Base-by-base conservation (phyloP, 345 rosid species). In the Populus euphratica region DNA sequence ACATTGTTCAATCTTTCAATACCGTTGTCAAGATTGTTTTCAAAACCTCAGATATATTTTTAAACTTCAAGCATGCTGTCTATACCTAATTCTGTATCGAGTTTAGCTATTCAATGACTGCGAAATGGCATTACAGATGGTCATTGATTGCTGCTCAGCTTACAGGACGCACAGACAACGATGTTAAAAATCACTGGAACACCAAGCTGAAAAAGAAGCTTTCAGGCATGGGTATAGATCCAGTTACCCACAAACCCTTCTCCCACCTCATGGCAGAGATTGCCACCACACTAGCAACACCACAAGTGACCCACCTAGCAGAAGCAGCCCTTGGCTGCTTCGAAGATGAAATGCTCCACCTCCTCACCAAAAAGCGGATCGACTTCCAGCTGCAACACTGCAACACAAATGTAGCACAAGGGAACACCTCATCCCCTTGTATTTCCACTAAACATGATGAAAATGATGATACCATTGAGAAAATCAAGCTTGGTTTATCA, bases 311-410 rank as follows among this genome's bases (percentile, higher is more conserved):
- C 83, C 90, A 92, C 83, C 93, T 96, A 0, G 97, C 97, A 0
- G 99, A 96, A 86, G 99, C 97, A 7, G 97, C 99, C 1, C 93
- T 96, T 4, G 98, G 98, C 41, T 96, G 98, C 90, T 96, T 96
- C 85, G 92, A 96, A 73, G 99, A 96, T 74, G 98, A 96, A 76
- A 96, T 96, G 98, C 95, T 93, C 70, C 98, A 91, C 87, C 94
- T 94, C 79, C 97, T 96, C 72, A 91, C 97, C 66, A 96, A 92
- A 92, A 96, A 91, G 79, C 88, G 91, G 31, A 88, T 94, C 23
- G 93, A 92, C 81, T 90, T 88, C 86, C 94, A 93, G 83, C 87
- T 87, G 75, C 87, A 90, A 66, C 89, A 85, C 76, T 76, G 88
- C 11, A 84, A 81, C 59, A 12, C 83, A 2, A 71, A 71, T 43